Evolutionary conservation across 192 early-diverging fungal species (phyloP).

Genomic region (Coemansia sp.): DNA sequence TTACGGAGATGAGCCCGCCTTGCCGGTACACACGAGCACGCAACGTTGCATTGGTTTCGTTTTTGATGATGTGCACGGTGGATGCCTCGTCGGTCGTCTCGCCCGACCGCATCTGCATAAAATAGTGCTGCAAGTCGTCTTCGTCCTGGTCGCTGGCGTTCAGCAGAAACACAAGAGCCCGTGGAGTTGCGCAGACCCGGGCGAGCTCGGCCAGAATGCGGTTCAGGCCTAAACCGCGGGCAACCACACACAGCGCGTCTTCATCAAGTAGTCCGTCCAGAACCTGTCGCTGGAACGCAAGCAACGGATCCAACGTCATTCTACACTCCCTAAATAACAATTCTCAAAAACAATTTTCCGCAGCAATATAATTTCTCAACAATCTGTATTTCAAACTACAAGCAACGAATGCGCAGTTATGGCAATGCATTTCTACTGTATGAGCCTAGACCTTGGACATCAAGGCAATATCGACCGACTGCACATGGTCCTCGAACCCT

Average conservation of each 20-base stretch:
- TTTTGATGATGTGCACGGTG: slow-evolving; percentile 12
- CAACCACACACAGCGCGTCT: slow-evolving; percentile 78
- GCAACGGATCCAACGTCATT: slow-evolving; percentile 16
- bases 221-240: slow-evolving; percentile 75
- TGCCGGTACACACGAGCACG: slow-evolving; percentile 65
- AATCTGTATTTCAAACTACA: neutral
- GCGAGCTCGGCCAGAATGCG: slow-evolving; percentile 70
- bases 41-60: slow-evolving; percentile 34
- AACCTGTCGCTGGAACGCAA: slow-evolving; percentile 69
- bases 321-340: neutral
- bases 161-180: slow-evolving; percentile 76
- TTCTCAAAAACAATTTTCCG: neutral
- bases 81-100: slow-evolving; percentile 31
- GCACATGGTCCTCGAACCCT: neutral
- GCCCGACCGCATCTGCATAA: slow-evolving; percentile 52
- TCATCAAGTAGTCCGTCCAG: slow-evolving; percentile 66
- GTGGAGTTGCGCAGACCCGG: slow-evolving; percentile 64
- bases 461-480: neutral
- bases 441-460: neutral
- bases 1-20: slow-evolving; percentile 84
- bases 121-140: slow-evolving; percentile 51
- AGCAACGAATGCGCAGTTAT: neutral
- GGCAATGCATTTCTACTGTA: neutral
- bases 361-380: neutral
- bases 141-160: slow-evolving; percentile 68